Evolutionary conservation across 2,329 filamentous ascomycete genomes (phyloP), one percentile per base, ranked within the genome.

Genomic region (Elsinoe arachidis): DNA sequence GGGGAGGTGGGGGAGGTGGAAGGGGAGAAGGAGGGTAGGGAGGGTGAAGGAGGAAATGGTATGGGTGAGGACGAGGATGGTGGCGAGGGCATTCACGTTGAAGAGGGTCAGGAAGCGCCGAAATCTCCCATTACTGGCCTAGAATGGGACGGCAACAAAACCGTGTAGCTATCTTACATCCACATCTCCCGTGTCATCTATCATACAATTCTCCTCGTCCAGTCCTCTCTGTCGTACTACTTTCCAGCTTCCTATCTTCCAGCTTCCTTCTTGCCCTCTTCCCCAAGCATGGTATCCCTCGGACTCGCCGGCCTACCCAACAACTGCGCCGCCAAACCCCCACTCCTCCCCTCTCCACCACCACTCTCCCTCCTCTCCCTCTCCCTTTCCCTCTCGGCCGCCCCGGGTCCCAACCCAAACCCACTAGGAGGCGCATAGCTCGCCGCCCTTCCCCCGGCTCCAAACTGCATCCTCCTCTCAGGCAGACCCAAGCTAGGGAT

Each of bases 401-500:
- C 23, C 10, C 23, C 37, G 2, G 37, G 37, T 30, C 53, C 53
- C 10, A 46, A 9, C 11, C 34, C 53, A 19, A 46, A 46, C 6
- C 34, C 49, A 33, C 37, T 35, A n/a, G 33, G 38, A 35, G 57
- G 47, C 21, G 51, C 49, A 38, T 47, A 58, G 14, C 49, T 58
- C 33, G 41, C 51, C 14, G 51, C 39, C 33, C 57, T 58, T 7
- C 15, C n/a, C n/a, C n/a, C 41, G 10, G 37, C 41, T 11, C 5
- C n/a, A 3, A 47, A 19, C 19, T 46, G 49, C 51, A 54, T 58
- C 14, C 57, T 44, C 12, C 44, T 39, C n/a, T 54, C 49, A 7
- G 54, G 54, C 21, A 56, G 33, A 14, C 54, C 54, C 26, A 56
- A 23, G 37, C 21, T 56, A 19, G 49, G 57, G 14, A 54, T 55